Evolutionary conservation across 139 green algal genomes (phyloP), one percentile per base, ranked within the genome.

Genomic region (Volvox reticuliferus): DNA sequence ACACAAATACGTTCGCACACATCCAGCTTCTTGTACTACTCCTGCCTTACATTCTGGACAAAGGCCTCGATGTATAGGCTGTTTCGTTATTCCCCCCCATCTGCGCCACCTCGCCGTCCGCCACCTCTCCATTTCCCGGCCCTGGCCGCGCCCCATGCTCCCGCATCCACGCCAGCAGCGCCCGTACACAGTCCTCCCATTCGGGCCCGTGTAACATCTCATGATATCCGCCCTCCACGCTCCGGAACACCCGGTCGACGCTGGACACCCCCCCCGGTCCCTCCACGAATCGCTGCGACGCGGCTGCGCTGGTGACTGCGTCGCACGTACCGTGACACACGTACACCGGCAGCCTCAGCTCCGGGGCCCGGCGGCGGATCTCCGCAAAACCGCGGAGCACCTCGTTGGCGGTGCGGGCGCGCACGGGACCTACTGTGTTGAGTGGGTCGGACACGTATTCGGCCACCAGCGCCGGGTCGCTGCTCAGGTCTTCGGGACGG

Each of bases 401-500:
- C 81, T 91, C 35, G 79, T 90, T 82, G 65, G 14, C 91, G 20
- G 91, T 86, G 37, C 63, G 82, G 33, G 78, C 77, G 0, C 68
- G 69, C 36, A 89, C 26, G 19, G 36, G 37, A n/a, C 73, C 80
- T 30, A 88, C 63, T 13, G 63, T 87, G 81, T 86, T 91, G 61
- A 90, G 81, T 22, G 91, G 91, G 87, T 91, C 87, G 18, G 19
- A 20, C 12, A 91, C 2, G 81, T 90, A 91, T 18, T 88, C 63
- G 36, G 77, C 28, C 32, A 96, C 91, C 36, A 93, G 87, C 33
- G 79, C 26, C 1, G 92, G 88, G 77, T 95, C 94, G 21, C 87
- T 80, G 80, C 92, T 95, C 91, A 98, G 95, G 91, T 97, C 88
- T 32, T 96, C 91, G 28, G 93, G 91, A 20, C 89, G 76, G 12